A percentile compares a stretch with the other conserved stretches of the same genome.
Conservation (phyloP, 2,329 filamentous ascomycete species). For the Pestalotiopsis sp. region DNA sequence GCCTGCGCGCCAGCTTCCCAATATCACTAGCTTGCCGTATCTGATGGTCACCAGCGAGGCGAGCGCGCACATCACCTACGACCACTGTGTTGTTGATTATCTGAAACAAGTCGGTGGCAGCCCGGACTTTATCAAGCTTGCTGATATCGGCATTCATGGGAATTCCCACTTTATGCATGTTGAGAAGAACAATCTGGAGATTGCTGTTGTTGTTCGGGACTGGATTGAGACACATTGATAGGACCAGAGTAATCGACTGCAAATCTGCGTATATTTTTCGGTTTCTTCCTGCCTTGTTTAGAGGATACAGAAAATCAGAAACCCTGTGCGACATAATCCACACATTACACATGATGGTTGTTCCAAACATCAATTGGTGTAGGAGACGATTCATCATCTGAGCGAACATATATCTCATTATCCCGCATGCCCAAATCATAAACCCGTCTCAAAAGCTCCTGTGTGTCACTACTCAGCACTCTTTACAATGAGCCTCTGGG, state of each 20-base stretch:
- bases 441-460: too few species aligned
- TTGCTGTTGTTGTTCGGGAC: conserved; percentile 36
- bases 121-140: conserved; percentile 44
- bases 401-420: too few species aligned
- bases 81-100: conserved; percentile 54
- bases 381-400: too few species aligned
- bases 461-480: too few species aligned
- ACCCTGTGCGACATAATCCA: too few species aligned
- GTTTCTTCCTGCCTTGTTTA: neutral
- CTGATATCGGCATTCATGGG: conserved; percentile 43
- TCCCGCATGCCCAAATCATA: too few species aligned
- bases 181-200: conserved; percentile 49
- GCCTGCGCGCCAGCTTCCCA: conserved; percentile 39
- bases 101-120: conserved; percentile 51
- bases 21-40: conserved; percentile 48
- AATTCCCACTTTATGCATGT: conserved; percentile 58
- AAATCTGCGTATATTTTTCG: too few species aligned
- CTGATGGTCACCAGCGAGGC: conserved; percentile 52
- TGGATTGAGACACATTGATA: conserved; percentile 32
- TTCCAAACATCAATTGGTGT: too few species aligned
- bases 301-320: too few species aligned
- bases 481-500: too few species aligned
- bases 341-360: too few species aligned
- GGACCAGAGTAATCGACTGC: too few species aligned
- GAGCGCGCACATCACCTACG: conserved; percentile 53